Base-by-base conservation (phyloP, 2,329 filamentous ascomycete genomes). In the Leptoxyphium fumago region DNA sequence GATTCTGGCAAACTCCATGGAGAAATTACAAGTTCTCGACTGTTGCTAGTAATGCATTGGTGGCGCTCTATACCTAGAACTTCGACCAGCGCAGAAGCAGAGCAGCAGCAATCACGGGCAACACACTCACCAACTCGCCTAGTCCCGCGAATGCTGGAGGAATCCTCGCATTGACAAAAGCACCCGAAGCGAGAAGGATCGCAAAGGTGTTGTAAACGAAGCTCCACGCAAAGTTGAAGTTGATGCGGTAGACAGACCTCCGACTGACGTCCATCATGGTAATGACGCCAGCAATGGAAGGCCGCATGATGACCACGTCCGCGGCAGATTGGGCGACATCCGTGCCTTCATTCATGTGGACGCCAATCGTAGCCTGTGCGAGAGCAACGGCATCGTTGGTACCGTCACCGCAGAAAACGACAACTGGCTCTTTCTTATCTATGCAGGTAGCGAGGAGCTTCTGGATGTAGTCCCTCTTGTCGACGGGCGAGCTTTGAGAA, bases 361-460 rank as follows among this genome's bases (percentile, higher is more conserved):
- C 67, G 26, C 84, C 84, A 26, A 89, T 72, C 5, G 73, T 73
- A 1, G 84, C 81, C 55, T 79, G 74, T 0, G 81, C 77, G 2
- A 89, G 69, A 0, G 84, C 84, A 2, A 76, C 69, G 0, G 84
- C 80, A 54, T 89, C 84, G 58, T 89, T 89, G 11, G 81, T 86
- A 1, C 84, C 84, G 52, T 89, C 84, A 29, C 84, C 84, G 42
- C 75, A 73, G 60, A 89, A 88, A 5, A 87, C 60, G 14, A 84
- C 72, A 1, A 71, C 50, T 13, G 48, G 44, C 28, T 39, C 32
- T 7, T 26, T 26, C 4, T 26, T 3, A 3, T 26, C 7, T 7
- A 7, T 26, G 21, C 21, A 3, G 11, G 41, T 14, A 7, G 38
- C 15, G 32, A 17, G 41, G 41, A 67, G 46, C 2, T 50, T 41